Conservation (phyloP, 2,329 filamentous ascomycete species). For the Rhinocladiella similis region DNA sequence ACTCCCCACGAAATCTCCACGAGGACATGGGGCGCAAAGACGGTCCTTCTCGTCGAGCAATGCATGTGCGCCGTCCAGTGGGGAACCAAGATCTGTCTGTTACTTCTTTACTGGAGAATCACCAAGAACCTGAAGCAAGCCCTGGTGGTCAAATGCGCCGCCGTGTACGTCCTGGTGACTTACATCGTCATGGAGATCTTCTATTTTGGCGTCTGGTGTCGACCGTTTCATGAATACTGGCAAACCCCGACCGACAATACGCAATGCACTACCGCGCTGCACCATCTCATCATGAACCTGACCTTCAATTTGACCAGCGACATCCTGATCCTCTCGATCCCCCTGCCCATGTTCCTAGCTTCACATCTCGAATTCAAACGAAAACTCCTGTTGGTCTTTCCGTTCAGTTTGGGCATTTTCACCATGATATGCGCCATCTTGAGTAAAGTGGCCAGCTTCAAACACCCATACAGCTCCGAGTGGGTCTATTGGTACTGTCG, state of each 20-base stretch:
- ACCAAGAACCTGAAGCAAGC: slow-evolving; percentile 43
- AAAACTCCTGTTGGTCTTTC: slow-evolving; percentile 55
- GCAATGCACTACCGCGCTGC: slow-evolving; percentile 49
- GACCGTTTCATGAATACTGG: slow-evolving; percentile 55
- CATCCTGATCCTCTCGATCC: slow-evolving; percentile 47
- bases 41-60: slow-evolving; percentile 55
- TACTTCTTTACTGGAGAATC: slow-evolving; percentile 56
- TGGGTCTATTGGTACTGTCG: slow-evolving; percentile 64
- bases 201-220: slow-evolving; percentile 57
- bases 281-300: slow-evolving; percentile 51
- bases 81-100: slow-evolving; percentile 54
- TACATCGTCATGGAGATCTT: slow-evolving; percentile 53
- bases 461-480: slow-evolving; percentile 53
- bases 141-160: slow-evolving; percentile 40
- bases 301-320: slow-evolving; percentile 52
- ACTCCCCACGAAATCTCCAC: slow-evolving; percentile 43
- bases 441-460: slow-evolving; percentile 64
- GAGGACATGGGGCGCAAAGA: slow-evolving; percentile 55
- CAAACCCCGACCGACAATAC: slow-evolving; percentile 45
- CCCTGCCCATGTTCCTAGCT: slow-evolving; percentile 47
- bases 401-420: slow-evolving; percentile 59
- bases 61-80: slow-evolving; percentile 54
- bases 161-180: slow-evolving; percentile 45
- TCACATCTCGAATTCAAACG: slow-evolving; percentile 43
- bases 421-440: slow-evolving; percentile 59